phyloP scores from a whole-genome alignment of 2,329 filamentous ascomycete species.

The Escovopsis sp. region DNA sequence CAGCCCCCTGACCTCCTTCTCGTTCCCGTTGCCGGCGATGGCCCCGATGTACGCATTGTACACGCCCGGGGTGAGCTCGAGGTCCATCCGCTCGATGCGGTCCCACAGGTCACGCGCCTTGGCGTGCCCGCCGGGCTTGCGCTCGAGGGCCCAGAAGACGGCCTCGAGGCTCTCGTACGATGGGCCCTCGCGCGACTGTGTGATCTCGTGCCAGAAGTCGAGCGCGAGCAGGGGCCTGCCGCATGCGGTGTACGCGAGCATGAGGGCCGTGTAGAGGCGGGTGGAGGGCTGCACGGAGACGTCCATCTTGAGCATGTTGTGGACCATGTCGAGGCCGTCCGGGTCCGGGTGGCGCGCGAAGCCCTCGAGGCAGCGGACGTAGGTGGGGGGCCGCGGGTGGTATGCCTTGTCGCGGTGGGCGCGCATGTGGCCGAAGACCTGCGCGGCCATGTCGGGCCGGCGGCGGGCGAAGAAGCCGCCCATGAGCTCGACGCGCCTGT shows the following conservation, averaged over 20 bases:
- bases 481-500: constrained; percentile 60
- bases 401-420: constrained; percentile 47
- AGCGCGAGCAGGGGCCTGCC: constrained; percentile 52
- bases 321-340: constrained; percentile 57
- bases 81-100: constrained; percentile 56
- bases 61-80: constrained; percentile 59
- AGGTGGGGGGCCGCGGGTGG: constrained; percentile 59
- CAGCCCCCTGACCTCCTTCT: constrained; percentile 51
- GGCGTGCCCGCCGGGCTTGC: constrained; percentile 39
- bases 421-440: constrained; percentile 92
- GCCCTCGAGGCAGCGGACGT: constrained; percentile 64
- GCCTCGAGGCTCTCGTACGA: constrained; percentile 68
- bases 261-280: constrained; percentile 65
- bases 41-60: constrained; percentile 67
- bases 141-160: constrained; percentile 66
- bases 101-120: constrained; percentile 56
- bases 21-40: constrained; percentile 55
- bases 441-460: constrained; percentile 69
- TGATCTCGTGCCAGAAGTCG: constrained; percentile 73
- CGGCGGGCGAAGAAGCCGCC: constrained; percentile 63
- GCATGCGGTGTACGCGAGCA: constrained; percentile 68
- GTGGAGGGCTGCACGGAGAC: constrained; percentile 65
- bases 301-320: constrained; percentile 94
- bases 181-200: constrained; percentile 72
- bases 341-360: constrained; percentile 40